These are phyloP conservation scores for Sherardia arvensis DNA, from an alignment of 257 asterid species.

Conservation along the genomic window DNA sequence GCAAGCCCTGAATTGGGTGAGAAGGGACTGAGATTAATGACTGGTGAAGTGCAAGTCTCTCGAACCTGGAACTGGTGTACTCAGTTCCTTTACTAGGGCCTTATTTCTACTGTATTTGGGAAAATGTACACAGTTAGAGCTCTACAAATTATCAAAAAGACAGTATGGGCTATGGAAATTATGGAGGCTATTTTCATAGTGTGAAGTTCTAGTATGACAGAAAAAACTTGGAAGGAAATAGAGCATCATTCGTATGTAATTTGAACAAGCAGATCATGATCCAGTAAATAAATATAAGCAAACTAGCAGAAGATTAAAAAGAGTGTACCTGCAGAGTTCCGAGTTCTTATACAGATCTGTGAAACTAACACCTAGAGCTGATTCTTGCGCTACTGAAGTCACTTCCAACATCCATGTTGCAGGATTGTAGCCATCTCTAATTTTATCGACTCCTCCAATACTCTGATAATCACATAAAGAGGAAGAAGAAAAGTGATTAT, in stretches of 20 bases:
- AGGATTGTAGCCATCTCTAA: slow-evolving; percentile 76
- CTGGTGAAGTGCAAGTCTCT: slow-evolving; percentile 44
- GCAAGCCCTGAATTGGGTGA: slow-evolving; percentile 67
- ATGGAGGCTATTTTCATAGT: background rate
- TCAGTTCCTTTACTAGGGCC: slow-evolving; percentile 52
- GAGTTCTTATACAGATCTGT: slow-evolving; percentile 55
- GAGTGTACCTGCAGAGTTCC: slow-evolving; percentile 40
- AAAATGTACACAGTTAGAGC: slow-evolving; percentile 16
- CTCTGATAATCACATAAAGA: slow-evolving; percentile 19
- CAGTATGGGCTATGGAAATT: too few species aligned
- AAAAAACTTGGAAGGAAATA: too few species aligned
- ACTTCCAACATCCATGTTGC: slow-evolving; percentile 95
- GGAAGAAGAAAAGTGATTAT: background rate
- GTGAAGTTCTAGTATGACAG: background rate
- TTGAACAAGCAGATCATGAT: too few species aligned
- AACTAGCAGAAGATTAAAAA: background rate
- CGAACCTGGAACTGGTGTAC: slow-evolving; percentile 45
- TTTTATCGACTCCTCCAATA: slow-evolving; percentile 2
- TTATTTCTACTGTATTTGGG: slow-evolving; percentile 76
- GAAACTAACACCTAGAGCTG: slow-evolving; percentile 42
- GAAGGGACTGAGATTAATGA: slow-evolving; percentile 51
- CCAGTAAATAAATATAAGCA: background rate
- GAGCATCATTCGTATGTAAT: too few species aligned
- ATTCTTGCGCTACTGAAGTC: slow-evolving; percentile 55
- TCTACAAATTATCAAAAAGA: background rate